phyloP scores from a whole-genome alignment of 1,284 basidiomycete genomes.

The Apiotrichum gamsii region DNA sequence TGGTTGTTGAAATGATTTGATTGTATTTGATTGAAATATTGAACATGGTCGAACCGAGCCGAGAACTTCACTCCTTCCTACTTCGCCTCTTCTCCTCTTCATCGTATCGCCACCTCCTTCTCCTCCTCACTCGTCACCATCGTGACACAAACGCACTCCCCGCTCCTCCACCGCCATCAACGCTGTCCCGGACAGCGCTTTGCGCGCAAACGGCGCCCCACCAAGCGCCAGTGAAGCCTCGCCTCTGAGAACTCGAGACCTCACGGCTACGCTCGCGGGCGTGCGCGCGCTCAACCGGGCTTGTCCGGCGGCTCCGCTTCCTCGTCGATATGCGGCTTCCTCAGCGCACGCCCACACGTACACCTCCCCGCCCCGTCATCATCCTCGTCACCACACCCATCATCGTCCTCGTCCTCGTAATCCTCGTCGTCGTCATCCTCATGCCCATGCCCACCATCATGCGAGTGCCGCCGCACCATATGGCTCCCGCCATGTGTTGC shows the following conservation, averaged over 20 bases:
- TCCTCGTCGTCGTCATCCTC: slow-evolving; percentile 3
- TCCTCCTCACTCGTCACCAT: not conserved
- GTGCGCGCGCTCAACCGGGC: not conserved
- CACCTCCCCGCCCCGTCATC: slow-evolving; percentile 8
- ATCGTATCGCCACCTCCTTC: not conserved
- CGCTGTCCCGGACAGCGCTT: too few species aligned
- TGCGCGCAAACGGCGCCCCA: too few species aligned
- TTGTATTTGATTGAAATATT: too few species aligned
- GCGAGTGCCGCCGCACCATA: slow-evolving; percentile 11
- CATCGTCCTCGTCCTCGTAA: slow-evolving; percentile 10
- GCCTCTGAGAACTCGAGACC: not conserved
- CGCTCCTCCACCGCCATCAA: slow-evolving; percentile 9
- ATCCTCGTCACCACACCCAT: slow-evolving; percentile 5
- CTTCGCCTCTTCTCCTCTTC: not conserved
- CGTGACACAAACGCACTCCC: slow-evolving; percentile 5
- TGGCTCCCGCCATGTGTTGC: slow-evolving; percentile 31
- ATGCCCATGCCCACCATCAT: slow-evolving; percentile 2
- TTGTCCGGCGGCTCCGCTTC: slow-evolving; percentile 8
- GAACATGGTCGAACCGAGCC: too few species aligned
- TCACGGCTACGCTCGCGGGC: slow-evolving; percentile 1
- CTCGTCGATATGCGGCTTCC: not conserved
- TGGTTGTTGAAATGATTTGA: too few species aligned
- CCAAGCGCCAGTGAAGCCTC: too few species aligned
- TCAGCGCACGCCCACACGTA: slow-evolving; percentile 10
- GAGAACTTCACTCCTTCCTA: too few species aligned